phyloP scores from a whole-genome alignment of 768 basidiomycete genomes.

The Serendipita sp. region DNA sequence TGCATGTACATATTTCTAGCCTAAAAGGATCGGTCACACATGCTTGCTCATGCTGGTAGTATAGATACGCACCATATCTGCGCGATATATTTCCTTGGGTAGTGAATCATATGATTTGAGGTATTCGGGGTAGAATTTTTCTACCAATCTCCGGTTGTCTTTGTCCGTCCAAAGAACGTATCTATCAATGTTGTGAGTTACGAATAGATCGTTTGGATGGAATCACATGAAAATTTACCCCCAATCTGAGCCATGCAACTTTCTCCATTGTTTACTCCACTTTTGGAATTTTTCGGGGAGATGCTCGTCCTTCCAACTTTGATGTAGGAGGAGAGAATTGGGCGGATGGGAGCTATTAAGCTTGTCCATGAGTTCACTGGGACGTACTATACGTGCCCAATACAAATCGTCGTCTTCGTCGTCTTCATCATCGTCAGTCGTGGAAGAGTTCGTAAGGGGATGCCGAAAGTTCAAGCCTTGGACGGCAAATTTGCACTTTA shows the following conservation, averaged over 20 bases:
- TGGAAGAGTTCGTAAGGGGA: background rate
- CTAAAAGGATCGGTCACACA: background rate
- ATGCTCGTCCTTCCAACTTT: background rate
- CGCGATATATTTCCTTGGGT: background rate
- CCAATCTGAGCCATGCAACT: background rate
- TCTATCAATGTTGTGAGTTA: background rate
- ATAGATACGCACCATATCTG: constrained; percentile 1
- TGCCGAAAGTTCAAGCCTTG: background rate
- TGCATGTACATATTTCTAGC: constrained; percentile 1
- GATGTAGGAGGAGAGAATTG: background rate
- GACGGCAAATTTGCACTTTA: background rate
- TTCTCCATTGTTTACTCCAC: constrained; percentile 1
- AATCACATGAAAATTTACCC: background rate
- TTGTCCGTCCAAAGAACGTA: constrained; percentile 4
- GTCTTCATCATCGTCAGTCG: background rate
- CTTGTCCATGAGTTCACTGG: background rate
- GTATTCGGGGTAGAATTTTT: background rate
- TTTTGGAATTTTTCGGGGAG: background rate
- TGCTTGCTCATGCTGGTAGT: background rate
- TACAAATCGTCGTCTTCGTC: background rate
- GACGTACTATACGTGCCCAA: background rate
- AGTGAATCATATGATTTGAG: background rate
- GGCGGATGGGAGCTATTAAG: background rate
- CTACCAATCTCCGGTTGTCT: background rate
- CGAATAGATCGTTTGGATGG: background rate